These are phyloP conservation scores for Zasmidium angulare DNA, from an alignment of 2,329 filamentous ascomycete genomes.

Conservation along the genomic window DNA sequence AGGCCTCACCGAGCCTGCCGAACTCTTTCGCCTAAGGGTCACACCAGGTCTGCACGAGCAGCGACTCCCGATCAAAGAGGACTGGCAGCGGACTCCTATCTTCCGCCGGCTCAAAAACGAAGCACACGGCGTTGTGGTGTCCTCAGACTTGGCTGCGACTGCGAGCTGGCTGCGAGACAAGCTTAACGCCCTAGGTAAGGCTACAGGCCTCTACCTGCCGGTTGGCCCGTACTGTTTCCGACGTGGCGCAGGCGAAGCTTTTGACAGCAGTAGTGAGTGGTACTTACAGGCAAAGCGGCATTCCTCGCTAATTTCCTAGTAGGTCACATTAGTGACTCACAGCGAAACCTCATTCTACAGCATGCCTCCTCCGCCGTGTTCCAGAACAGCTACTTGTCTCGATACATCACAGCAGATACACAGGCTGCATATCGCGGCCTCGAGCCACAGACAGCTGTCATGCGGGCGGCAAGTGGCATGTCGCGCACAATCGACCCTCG, in stretches of 20 bases:
- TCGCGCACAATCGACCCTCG: background rate
- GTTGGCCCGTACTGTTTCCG: conserved; percentile 13
- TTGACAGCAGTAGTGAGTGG: conserved; percentile 19
- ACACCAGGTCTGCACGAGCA: no score
- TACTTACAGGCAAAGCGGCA: no score
- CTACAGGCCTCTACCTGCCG: conserved; percentile 13
- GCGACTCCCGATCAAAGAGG: no score
- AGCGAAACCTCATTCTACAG: conserved; percentile 16
- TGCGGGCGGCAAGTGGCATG: background rate
- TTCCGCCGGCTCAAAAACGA: no score
- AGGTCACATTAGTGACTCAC: no score
- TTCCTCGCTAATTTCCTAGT: no score
- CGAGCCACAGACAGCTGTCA: conserved; percentile 7
- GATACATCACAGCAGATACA: conserved; percentile 18
- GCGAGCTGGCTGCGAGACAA: conserved; percentile 9
- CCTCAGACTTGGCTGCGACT: background rate
- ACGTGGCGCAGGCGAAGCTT: conserved; percentile 13
- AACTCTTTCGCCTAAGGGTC: no score
- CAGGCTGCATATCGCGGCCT: conserved; percentile 16
- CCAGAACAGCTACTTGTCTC: conserved; percentile 20
- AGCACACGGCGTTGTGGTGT: no score
- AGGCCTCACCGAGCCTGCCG: no score
- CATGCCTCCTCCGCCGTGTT: conserved; percentile 16
- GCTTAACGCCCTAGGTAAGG: background rate
- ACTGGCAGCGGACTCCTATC: no score